Evolutionary conservation across 805 yeast genomes (phyloP).

Genomic region (Candida fluviatilis): DNA sequence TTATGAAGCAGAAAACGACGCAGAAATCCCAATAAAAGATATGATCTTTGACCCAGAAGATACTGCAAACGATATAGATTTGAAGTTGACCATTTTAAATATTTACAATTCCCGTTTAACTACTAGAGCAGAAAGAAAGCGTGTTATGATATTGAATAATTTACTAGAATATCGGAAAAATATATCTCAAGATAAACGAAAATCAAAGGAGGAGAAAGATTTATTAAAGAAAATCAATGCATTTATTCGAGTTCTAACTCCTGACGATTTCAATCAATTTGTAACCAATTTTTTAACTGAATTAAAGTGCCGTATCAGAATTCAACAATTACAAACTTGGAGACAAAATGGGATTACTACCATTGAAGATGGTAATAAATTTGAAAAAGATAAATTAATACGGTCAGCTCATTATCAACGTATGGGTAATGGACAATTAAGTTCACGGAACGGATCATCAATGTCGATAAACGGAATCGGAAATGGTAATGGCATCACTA

Average conservation of each 20-base stretch:
- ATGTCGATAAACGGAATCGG: constrained; percentile 10
- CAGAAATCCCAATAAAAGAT: constrained; percentile 90
- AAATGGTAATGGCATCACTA: constrained; percentile 14
- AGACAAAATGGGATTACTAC: constrained; percentile 84
- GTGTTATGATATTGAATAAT: constrained; percentile 70
- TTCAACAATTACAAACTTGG: constrained; percentile 91
- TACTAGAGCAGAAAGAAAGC: constrained; percentile 87
- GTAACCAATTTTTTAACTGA: constrained; percentile 72
- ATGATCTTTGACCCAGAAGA: constrained; percentile 96
- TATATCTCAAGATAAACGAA: constrained; percentile 76
- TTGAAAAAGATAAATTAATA: constrained; percentile 80
- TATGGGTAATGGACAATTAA: constrained; percentile 37
- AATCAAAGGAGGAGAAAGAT: constrained; percentile 88
- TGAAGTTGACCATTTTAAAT: constrained; percentile 81
- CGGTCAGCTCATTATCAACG: constrained; percentile 62
- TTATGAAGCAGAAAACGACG: constrained; percentile 94
- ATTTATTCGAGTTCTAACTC: constrained; percentile 73
- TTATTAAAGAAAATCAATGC: constrained; percentile 71
- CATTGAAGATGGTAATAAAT: constrained; percentile 75
- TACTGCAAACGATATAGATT: constrained; percentile 78
- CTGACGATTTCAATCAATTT: constrained; percentile 75
- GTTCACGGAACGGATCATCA: constrained; percentile 17
- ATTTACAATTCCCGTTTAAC: constrained; percentile 88
- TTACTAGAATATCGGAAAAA: constrained; percentile 82
- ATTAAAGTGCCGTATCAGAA: constrained; percentile 70